A percentile compares a stretch with the other conserved stretches of the same genome.
Evolutionary conservation across 768 basidiomycete genomes (phyloP).

Genomic region (Boletus sp.): DNA sequence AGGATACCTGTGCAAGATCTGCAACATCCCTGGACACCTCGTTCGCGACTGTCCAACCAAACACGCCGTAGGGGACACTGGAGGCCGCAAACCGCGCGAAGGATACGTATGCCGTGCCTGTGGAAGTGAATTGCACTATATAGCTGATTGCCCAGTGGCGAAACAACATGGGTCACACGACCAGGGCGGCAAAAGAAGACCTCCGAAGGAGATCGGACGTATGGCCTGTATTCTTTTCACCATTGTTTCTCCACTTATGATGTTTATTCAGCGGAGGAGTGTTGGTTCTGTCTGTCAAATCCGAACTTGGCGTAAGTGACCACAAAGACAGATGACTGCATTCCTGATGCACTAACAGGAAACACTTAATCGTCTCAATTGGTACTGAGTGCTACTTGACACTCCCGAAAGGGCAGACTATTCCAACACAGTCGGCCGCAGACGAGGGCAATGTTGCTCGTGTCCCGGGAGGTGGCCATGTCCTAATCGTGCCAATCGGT

Average conservation of each 20-base stretch:
- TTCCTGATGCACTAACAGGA: conserved; percentile 45
- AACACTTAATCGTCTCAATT: conserved; percentile 94
- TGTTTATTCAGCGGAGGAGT: conserved; percentile 69
- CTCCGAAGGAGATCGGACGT: conserved; percentile 81
- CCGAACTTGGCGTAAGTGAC: conserved; percentile 76
- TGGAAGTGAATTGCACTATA: conserved; percentile 79
- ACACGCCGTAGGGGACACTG: conserved; percentile 77
- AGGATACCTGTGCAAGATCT: conserved; percentile 85
- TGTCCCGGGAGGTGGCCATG: conserved; percentile 95
- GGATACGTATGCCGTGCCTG: conserved; percentile 93
- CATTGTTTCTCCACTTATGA: not conserved
- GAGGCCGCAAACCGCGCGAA: conserved; percentile 75
- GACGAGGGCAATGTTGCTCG: conserved; percentile 36
- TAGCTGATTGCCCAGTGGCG: conserved; percentile 81
- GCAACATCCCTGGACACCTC: conserved; percentile 81
- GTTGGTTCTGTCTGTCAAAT: conserved; percentile 98
- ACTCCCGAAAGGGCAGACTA: conserved; percentile 93
- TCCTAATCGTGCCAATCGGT: conserved; percentile 89
- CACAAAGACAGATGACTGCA: not conserved
- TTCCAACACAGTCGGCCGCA: conserved; percentile 67
- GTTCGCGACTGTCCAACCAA: conserved; percentile 87
- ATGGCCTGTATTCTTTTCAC: conserved; percentile 31
- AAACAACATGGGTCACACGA: conserved; percentile 45
- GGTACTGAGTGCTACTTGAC: conserved; percentile 93
- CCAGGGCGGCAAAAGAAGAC: conserved; percentile 42